Base-by-base conservation (phyloP, 306 rosid species). In the Begonia masoniana region DNA sequence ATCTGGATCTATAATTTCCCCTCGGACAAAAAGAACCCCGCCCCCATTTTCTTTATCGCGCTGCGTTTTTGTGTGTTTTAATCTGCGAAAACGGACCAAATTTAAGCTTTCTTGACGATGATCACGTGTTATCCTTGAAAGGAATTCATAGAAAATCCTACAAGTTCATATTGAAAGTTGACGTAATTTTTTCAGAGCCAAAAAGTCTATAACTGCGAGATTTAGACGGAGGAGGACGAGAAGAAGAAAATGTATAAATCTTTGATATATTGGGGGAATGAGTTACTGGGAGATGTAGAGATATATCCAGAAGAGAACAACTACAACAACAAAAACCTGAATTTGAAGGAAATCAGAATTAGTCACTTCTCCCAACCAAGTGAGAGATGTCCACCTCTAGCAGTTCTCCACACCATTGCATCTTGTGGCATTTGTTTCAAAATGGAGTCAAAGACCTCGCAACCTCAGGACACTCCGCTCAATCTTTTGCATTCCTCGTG, bases 341-440 rank as follows among this genome's bases (percentile, higher is more conserved):
- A 81, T 69, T 55, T 78, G 93, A 83, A 74, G 87, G 96, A 83
- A 75, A 83, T 92, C 93, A 79, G 88, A 76, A 75, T 92, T 73
- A 81, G 64, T 69, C 84, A 83, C 53, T 86, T 83, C 59, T 81
- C 99, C 24, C 96, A 75, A 77, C 68, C 96, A 49, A 92, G 99
- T 82, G 99, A 92, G 82, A 80, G 99, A 64, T 92, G 99, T 68
- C 88, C 87, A 58, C 99, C 99, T 75, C 94, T 92, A 68, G 99
- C 99, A 55, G 99, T 92, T 68, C 96, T 92, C 68, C 99, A 86
- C 61, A 77, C 93, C 52, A 73, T 92, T 60, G 65, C 86, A 16
- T 75, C 88, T 51, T 21, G 72, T 74, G 99, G 94, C 57, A 82
- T 81, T 81, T 83, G 84, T 93, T 92, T 86, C 94, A 86, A 81